Percentiles rank a stretch among this genome's conserved stretches.
Conservation (phyloP, 306 rosid genomes). For the Lablab purpureus region DNA sequence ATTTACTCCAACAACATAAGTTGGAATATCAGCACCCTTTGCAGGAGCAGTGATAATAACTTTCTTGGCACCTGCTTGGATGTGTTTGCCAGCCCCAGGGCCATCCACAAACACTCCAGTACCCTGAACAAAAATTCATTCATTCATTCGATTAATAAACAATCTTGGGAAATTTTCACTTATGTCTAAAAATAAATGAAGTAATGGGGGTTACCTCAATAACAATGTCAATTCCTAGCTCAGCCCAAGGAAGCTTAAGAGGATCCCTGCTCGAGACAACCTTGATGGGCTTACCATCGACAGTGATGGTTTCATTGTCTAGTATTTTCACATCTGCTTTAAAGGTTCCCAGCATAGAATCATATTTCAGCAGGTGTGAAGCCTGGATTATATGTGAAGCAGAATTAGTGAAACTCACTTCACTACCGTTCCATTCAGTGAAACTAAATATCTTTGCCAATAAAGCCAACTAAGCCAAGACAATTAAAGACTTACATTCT, state of each 20-base stretch:
- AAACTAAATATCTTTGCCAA: not conserved
- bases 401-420: not conserved
- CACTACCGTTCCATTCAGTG: slow-evolving; percentile 21
- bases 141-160: slow-evolving; percentile 13
- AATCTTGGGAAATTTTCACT: not conserved
- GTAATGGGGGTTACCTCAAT: slow-evolving; percentile 73
- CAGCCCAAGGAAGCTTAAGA: slow-evolving; percentile 97
- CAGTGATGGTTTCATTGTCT: slow-evolving; percentile 72
- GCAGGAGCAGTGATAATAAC: slow-evolving; percentile 99
- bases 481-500: slow-evolving; percentile 68
- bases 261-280: slow-evolving; percentile 96
- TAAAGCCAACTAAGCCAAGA: slow-evolving; percentile 26
- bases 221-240: slow-evolving; percentile 96
- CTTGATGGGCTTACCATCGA: slow-evolving; percentile 93
- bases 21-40: slow-evolving; percentile 98
- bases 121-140: slow-evolving; percentile 63
- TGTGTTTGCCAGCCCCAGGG: slow-evolving; percentile 98
- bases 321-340: slow-evolving; percentile 88
- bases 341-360: slow-evolving; percentile 92
- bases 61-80: slow-evolving; percentile 99
- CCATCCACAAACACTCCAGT: slow-evolving; percentile 99
- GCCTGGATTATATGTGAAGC: slow-evolving; percentile 49
- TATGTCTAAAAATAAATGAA: not conserved
- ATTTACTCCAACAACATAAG: slow-evolving; percentile 91
- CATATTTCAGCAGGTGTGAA: slow-evolving; percentile 93